Conservation (phyloP, 2,329 filamentous ascomycete genomes). For the Biscogniauxia marginata region DNA sequence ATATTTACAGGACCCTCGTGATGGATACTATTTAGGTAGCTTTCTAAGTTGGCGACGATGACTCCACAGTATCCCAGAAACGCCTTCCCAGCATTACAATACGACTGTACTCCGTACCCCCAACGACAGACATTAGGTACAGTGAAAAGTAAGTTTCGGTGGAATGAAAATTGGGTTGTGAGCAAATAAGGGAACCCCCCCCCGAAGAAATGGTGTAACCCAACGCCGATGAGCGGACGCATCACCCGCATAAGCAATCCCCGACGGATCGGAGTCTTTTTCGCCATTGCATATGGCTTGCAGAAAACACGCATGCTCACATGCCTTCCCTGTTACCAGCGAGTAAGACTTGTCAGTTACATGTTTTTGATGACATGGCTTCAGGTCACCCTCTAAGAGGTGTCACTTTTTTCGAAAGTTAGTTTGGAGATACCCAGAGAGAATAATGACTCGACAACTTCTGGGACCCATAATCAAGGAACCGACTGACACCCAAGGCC, state of each 20-base stretch:
- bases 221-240: background rate
- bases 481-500: background rate
- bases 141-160: background rate
- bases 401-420: slow-evolving; percentile 8
- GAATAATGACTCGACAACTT: background rate
- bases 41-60: background rate
- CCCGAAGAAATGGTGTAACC: background rate
- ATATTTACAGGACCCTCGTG: too few relatives aligned
- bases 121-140: background rate
- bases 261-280: slow-evolving; percentile 1
- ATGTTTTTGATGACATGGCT: slow-evolving; percentile 3
- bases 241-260: background rate
- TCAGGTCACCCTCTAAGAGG: slow-evolving; percentile 3
- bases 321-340: slow-evolving; percentile 21
- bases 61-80: background rate
- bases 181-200: background rate
- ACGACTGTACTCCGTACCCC: too few relatives aligned
- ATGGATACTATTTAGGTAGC: background rate
- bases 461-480: background rate
- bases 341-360: slow-evolving; percentile 18
- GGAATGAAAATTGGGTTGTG: background rate
- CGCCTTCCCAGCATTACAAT: background rate
- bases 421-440: background rate
- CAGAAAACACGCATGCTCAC: slow-evolving; percentile 11
- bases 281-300: background rate